Evolutionary conservation across 1,284 basidiomycete genomes (phyloP).

Genomic region (Apiotrichum siamense): DNA sequence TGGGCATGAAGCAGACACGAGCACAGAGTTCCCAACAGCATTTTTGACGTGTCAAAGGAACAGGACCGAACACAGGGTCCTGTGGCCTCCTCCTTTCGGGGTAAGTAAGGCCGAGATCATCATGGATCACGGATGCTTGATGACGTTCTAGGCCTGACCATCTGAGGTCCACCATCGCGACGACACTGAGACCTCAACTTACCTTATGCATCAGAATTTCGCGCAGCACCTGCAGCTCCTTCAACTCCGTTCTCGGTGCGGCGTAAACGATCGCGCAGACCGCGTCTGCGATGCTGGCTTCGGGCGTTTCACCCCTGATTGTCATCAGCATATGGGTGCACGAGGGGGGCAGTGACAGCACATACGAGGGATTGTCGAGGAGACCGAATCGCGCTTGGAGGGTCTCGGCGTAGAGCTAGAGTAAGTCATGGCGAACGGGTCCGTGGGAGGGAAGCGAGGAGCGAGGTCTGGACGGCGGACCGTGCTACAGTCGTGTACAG

Average conservation of each 20-base stretch:
- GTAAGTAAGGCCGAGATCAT: too few species aligned
- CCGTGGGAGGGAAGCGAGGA: too few species aligned
- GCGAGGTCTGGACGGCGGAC: too few species aligned
- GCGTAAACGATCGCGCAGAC: slow-evolving; percentile 77
- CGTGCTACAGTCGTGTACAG: too few species aligned
- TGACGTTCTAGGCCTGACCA: neutral
- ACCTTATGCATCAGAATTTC: slow-evolving; percentile 85
- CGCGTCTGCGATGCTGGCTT: slow-evolving; percentile 69
- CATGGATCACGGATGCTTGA: too few species aligned
- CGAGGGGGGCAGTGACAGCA: neutral
- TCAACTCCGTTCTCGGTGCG: slow-evolving; percentile 81
- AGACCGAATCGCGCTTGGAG: slow-evolving; percentile 87
- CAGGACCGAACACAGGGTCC: too few species aligned
- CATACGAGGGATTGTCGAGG: slow-evolving; percentile 56
- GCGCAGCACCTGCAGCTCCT: slow-evolving; percentile 84
- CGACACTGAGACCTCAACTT: neutral
- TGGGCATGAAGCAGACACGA: neutral
- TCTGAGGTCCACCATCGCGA: neutral
- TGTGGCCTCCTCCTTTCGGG: too few species aligned
- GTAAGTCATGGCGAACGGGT: too few species aligned
- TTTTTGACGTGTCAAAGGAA: too few species aligned
- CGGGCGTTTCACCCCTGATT: slow-evolving; percentile 67
- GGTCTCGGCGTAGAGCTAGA: slow-evolving; percentile 75
- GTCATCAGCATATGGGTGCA: neutral
- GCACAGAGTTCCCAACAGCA: too few species aligned